Base-by-base conservation (phyloP, 2,329 filamentous ascomycete genomes). In the Sporothrix humicola region DNA sequence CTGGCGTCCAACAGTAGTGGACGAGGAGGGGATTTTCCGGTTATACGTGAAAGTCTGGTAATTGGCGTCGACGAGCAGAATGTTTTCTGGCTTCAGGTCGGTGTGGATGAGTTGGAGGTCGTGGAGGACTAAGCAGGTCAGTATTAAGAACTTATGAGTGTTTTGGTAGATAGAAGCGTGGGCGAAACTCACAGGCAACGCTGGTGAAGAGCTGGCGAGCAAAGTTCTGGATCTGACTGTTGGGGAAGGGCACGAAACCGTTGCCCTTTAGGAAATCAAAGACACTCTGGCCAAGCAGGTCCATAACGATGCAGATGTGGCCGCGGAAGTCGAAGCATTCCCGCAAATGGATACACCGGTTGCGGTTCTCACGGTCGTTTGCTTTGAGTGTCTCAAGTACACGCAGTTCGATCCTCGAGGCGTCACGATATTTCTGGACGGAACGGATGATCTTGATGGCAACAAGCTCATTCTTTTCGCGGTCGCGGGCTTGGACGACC, bases 261-360 rank as follows among this genome's bases (percentile, higher is more conserved):
- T 98, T 98, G 79, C 92, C 91, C 84, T 99, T 99, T 66, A 99
- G 87, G 78, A 99, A 99, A 83, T 99, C 96, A 81, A 99, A 99
- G 71, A 99, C 95, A 79, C 95, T 98, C 80, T 98, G 95, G 66
- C 95, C 95, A 46, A 98, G 88, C 3, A 91, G 83, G 76, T 91
- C 89, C 89, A 90, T 91, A 72, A 91, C 89, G 74, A 91, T 91
- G 86, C 96, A 99, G 77, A 99, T 98, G 80, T 99, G 96, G 73
- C 97, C 96, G 66, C 95, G 90, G 84, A 93, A 99, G 82, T 99
- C 96, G 83, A 99, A 99, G 82, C 94, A 98, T 79, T 99, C 96
- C 56, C 95, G 90, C 56, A 99, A 86, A 81, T 99, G 96, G 77
- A 99, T 99, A 83, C 96, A 99, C 77, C 95, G 92, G 81, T 99